phyloP scores from a whole-genome alignment of 352 stramenopile genomes.

The Pythium insidiosum region DNA sequence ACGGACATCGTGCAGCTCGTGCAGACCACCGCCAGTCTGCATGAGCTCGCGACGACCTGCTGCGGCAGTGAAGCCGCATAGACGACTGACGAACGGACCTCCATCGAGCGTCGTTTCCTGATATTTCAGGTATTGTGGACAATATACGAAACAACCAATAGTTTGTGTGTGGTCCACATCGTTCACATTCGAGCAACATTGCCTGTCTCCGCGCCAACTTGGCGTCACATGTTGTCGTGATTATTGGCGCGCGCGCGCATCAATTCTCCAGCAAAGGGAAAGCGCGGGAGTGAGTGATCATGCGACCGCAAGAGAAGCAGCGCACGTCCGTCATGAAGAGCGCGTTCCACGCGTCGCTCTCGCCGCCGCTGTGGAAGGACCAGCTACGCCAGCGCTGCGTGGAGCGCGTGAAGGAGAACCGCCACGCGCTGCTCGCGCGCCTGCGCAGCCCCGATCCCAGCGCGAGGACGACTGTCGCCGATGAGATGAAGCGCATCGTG shows the following conservation, averaged over 20 bases:
- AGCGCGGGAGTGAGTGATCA: not conserved
- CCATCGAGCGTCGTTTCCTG: constrained; percentile 1
- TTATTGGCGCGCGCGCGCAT: too few relatives aligned
- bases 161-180: not conserved
- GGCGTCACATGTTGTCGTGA: too few relatives aligned
- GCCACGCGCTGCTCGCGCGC: constrained; percentile 45
- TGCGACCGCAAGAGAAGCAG: not conserved
- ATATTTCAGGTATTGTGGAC: not conserved
- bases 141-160: not conserved
- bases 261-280: not conserved
- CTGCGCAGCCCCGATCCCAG: constrained; percentile 52
- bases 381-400: constrained; percentile 69
- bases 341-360: constrained; percentile 35
- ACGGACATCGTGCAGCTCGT: constrained; percentile 14
- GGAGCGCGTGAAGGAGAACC: constrained; percentile 54
- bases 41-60: not conserved
- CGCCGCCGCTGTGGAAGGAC: constrained; percentile 67
- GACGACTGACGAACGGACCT: not conserved
- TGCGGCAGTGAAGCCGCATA: constrained; percentile 4
- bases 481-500: constrained; percentile 59
- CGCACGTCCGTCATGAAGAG: constrained; percentile 9
- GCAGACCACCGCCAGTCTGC: constrained; percentile 2
- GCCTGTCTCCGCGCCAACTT: too few relatives aligned
- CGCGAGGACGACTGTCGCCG: too few relatives aligned
- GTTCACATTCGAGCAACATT: constrained; percentile 1